Evolutionary conservation across 179 eudicot genomes (phyloP), one percentile per base, ranked within the genome.

Genomic region (Sideroxylon spinosum): DNA sequence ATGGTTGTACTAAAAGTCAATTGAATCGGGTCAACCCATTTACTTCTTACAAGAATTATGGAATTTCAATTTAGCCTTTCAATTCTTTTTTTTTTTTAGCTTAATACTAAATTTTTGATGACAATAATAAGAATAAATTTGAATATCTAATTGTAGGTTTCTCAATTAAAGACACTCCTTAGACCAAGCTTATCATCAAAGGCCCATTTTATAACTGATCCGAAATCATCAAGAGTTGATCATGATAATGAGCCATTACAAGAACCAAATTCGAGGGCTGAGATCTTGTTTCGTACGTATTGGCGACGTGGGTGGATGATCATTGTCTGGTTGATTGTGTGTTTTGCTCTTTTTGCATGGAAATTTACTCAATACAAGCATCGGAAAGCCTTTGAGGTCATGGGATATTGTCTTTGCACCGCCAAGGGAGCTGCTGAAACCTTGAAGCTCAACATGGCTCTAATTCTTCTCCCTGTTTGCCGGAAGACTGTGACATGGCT

Each of bases 341-440:
- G 84, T 64, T 61, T 76, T 2, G 74, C 70, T 0, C 78, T 87
- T 1, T 86, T 86, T 66, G 52, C 73, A 2, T 86, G 89, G 89
- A 86, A 86, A 60, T 86, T 84, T 37, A 71, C 29, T 49, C 83
- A 84, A 12, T 87, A 87, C 48, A 80, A 82, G 49, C 75, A 85
- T 63, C 76, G 80, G 74, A 70, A 74, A 66, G 89, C 87, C 7
- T 87, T 78, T 73, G 76, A 82, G 67, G 81, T 87, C 0, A 84
- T 87, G 89, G 89, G 89, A 2, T 84, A 87, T 79, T 87, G 87
- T 60, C 74, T 85, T 10, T 68, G 85, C 37, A 81, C 87, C 0
- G 89, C 89, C 17, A 87, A 87, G 65, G 89, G 89, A 25, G 87
- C 89, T 16, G 89, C 89, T 11, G 89, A 87, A 79, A 87, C 87